phyloP scores from a whole-genome alignment of 208 protist genomes.

The Lotmaria passim region DNA sequence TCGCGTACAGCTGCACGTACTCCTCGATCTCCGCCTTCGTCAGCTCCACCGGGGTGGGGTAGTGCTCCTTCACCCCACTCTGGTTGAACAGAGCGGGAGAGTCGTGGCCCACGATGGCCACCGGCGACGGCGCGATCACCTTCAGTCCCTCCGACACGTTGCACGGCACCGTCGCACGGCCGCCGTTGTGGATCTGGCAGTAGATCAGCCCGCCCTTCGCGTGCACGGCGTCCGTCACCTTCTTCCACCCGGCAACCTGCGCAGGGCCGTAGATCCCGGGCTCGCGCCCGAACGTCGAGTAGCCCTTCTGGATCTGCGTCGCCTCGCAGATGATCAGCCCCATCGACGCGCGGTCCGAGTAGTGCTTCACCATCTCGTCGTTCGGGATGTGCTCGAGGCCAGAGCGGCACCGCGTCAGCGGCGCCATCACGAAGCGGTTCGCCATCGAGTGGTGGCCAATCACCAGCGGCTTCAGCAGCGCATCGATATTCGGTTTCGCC shows the following conservation, averaged over 20 bases:
- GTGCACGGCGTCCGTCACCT: slow-evolving; percentile 79
- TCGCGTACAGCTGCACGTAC: slow-evolving; percentile 60
- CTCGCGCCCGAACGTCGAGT: slow-evolving; percentile 45
- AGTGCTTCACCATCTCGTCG: slow-evolving; percentile 60
- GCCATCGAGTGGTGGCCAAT: slow-evolving; percentile 39
- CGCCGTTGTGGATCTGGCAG: slow-evolving; percentile 69
- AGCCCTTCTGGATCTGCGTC: slow-evolving; percentile 55
- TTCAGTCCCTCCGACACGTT: slow-evolving; percentile 39
- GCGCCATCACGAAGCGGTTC: slow-evolving; percentile 72
- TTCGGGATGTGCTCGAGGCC: slow-evolving; percentile 49
- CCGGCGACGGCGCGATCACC: slow-evolving; percentile 32
- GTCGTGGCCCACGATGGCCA: slow-evolving; percentile 42
- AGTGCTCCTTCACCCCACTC: slow-evolving; percentile 34
- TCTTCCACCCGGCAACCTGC: slow-evolving; percentile 70
- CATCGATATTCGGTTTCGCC: too few relatives aligned
- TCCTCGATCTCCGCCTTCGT: slow-evolving; percentile 68
- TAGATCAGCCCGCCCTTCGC: slow-evolving; percentile 67
- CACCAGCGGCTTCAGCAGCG: slow-evolving; percentile 38
- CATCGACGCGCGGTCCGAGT: slow-evolving; percentile 63
- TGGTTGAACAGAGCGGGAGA: slow-evolving; percentile 21
- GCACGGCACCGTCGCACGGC: slow-evolving; percentile 43
- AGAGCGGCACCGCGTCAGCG: slow-evolving; percentile 69
- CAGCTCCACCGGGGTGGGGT: slow-evolving; percentile 40
- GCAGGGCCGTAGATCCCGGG: slow-evolving; percentile 65
- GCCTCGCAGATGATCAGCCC: slow-evolving; percentile 81